phyloP scores from a whole-genome alignment of 2,329 filamentous ascomycete species.

The Colletotrichum camelliae region DNA sequence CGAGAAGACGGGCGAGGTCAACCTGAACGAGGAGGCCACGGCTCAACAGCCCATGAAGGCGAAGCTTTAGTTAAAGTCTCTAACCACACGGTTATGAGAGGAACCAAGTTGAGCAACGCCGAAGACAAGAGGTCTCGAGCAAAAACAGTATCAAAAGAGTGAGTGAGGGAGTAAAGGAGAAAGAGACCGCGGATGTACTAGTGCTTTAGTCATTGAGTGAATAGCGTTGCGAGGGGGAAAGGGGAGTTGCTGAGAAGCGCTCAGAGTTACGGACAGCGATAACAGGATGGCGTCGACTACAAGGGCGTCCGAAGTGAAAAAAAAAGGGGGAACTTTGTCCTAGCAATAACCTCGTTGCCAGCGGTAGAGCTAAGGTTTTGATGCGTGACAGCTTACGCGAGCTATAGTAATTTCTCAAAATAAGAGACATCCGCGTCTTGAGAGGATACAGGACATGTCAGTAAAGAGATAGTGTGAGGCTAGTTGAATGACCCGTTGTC shows the following conservation, averaged over 20 bases:
- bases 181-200: background rate
- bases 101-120: background rate
- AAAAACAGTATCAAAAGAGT: background rate
- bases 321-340: background rate
- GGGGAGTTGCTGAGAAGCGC: background rate
- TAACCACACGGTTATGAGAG: background rate
- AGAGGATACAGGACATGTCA: background rate
- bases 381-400: background rate
- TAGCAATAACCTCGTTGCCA: background rate
- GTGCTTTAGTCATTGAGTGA: background rate
- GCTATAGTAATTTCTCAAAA: background rate
- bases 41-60: conserved; percentile 51
- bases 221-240: background rate
- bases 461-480: background rate
- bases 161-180: background rate
- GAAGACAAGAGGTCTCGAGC: background rate
- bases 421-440: background rate
- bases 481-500: background rate
- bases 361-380: background rate
- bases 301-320: background rate
- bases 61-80: conserved; percentile 37
- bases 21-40: conserved; percentile 86
- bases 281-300: background rate
- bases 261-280: background rate
- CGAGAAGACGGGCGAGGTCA: conserved; percentile 76